Conservation (phyloP, 1,284 basidiomycete genomes). For the Chondrostereum purpureum region DNA sequence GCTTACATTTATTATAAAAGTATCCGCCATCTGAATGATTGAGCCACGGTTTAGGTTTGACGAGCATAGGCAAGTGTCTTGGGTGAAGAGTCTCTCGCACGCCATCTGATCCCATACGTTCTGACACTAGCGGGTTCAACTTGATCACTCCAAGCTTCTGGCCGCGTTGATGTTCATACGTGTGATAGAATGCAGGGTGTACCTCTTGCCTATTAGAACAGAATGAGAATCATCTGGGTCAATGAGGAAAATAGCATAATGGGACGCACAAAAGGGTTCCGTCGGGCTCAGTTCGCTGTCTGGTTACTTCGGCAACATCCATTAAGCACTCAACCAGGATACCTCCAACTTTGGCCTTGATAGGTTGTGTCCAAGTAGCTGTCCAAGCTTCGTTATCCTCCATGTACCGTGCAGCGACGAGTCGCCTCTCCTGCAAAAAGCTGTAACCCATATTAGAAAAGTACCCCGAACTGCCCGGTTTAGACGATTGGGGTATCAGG, state of each 20-base stretch:
- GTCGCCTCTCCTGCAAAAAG: conserved; percentile 49
- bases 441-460: conserved; percentile 55
- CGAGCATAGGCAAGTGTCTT: conserved; percentile 93
- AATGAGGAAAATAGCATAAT: conserved; percentile 16
- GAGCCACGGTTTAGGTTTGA: conserved; percentile 87
- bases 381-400: conserved; percentile 66
- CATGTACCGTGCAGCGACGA: conserved; percentile 61
- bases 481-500: conserved; percentile 31
- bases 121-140: conserved; percentile 77
- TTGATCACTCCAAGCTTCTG: conserved; percentile 89
- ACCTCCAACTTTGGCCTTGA: conserved; percentile 77
- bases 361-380: conserved; percentile 74
- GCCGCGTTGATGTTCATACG: conserved; percentile 91
- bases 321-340: conserved; percentile 82
- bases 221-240: conserved; percentile 4
- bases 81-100: conserved; percentile 81
- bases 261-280: conserved; percentile 48
- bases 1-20: conserved; percentile 63
- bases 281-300: conserved; percentile 50
- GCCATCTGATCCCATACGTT: conserved; percentile 74
- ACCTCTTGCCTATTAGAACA: conserved; percentile 53
- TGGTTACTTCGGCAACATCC: conserved; percentile 75
- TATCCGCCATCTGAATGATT: conserved; percentile 81
- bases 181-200: conserved; percentile 90
- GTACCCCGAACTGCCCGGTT: conserved; percentile 34